Evolutionary conservation across 2,329 filamentous ascomycete genomes (phyloP), one percentile per base, ranked within the genome.

Genomic region (Cytospora leucostoma): DNA sequence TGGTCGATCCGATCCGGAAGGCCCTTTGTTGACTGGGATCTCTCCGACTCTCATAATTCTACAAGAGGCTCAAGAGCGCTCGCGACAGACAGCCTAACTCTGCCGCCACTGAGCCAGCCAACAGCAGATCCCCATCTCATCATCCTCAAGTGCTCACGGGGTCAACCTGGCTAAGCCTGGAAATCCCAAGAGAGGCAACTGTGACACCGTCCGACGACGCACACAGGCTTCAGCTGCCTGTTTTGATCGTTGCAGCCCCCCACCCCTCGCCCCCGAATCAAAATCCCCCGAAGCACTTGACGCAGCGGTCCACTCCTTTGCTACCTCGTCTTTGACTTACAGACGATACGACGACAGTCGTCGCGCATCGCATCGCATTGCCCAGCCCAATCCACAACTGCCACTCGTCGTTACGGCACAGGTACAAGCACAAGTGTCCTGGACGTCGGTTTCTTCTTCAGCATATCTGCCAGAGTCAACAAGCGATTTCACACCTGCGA

Each of bases 201-300:
- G 51, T 61, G 38, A 54, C 58, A 44, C 59, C 37, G 51, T 50
- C 59, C 17, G 51, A 54, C 58, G n/a, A 27, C 27, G 27, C 27
- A 27, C 27, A 4, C 27, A 27, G 27, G 58, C 37, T 32, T 54
- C 10, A 37, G 8, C 8, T 5, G n/a, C 44, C n/a, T 15, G 49
- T n/a, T 61, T 13, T 19, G 51, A 61, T 55, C 32, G 17, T 55
- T 44, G 19, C 59, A 61, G 59, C 59, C 59, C 59, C 59, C 49
- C 11, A 1, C 4, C 59, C 58, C 51, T 38, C 35, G 38, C 12
- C 32, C 34, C 37, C 33, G 4, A 27, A 27, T 27, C 27, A 27
- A 27, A 27, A 27, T 21, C 3, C 1, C 52, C 32, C 52, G 13
- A 32, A 37, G 38, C 21, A 55, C 37, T 55, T 38, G 38, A 52